These are phyloP conservation scores for Corrigiola litoralis DNA, from an alignment of 179 eudicot genomes.

Conservation along the genomic window DNA sequence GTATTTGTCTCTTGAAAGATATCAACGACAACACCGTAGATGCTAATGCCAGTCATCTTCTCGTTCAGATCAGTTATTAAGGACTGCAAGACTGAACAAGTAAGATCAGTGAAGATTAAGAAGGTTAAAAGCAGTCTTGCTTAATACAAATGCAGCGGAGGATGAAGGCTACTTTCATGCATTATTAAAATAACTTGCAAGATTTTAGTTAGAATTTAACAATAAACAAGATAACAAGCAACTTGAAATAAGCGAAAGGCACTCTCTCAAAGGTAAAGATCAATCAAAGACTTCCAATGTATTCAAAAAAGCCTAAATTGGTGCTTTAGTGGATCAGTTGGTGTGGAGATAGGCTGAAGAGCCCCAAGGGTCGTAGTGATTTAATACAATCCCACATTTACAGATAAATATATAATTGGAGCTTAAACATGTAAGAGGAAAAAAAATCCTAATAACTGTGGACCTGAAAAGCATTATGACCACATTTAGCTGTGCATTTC, in stretches of 20 bases:
- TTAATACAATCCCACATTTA: too few species aligned
- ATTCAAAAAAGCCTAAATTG: background rate
- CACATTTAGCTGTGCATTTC: too few species aligned
- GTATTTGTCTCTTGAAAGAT: conserved; percentile 39
- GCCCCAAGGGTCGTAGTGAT: too few species aligned
- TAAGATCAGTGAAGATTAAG: conserved; percentile 32
- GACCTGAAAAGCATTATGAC: too few species aligned
- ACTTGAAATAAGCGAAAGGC: background rate
- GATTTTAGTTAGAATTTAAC: too few species aligned
- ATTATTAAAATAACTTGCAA: too few species aligned
- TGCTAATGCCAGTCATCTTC: conserved; percentile 89
- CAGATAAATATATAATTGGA: too few species aligned
- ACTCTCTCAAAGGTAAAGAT: background rate
- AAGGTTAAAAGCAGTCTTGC: conserved; percentile 9
- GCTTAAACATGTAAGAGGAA: too few species aligned
- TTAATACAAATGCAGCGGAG: background rate
- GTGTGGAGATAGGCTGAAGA: background rate
- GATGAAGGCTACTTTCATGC: background rate
- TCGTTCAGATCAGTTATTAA: conserved; percentile 65
- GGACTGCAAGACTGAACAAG: conserved; percentile 65
- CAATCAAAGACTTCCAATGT: background rate
- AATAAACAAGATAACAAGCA: conserved; percentile 2
- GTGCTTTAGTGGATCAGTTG: background rate
- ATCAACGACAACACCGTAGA: conserved; percentile 65
- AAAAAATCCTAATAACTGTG: too few species aligned